Conservation (phyloP, 306 rosid genomes). For the Echinosophora koreensis region DNA sequence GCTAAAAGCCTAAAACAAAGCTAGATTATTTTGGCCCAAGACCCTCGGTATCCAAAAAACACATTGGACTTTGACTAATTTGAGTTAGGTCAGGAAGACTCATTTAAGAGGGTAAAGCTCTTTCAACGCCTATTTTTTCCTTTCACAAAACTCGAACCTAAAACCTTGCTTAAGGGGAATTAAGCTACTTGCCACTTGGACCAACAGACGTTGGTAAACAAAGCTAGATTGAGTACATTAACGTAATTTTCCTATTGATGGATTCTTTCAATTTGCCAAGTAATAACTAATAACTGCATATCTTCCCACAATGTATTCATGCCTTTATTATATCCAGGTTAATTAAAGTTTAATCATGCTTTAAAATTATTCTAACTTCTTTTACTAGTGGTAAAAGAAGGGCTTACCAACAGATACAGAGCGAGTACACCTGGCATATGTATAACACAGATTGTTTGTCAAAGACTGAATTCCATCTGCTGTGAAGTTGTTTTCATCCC, state of each 20-base stretch:
- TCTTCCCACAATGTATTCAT: not conserved
- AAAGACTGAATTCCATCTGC: conserved; percentile 88
- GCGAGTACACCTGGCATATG: conserved; percentile 97
- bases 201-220: not conserved
- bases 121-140: too few relatives aligned
- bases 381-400: not conserved
- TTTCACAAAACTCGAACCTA: too few relatives aligned
- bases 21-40: not conserved
- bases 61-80: too few relatives aligned
- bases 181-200: too few relatives aligned
- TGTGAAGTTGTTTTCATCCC: conserved; percentile 95
- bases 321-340: not conserved
- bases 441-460: conserved; percentile 91
- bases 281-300: conserved; percentile 7
- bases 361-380: not conserved
- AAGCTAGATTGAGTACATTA: not conserved
- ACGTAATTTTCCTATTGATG: not conserved
- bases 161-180: too few relatives aligned
- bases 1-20: not conserved
- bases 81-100: too few relatives aligned
- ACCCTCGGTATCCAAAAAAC: too few relatives aligned
- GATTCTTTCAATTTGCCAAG: not conserved
- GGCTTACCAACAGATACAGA: conserved; percentile 92
- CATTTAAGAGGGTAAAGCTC: too few relatives aligned
- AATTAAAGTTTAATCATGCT: not conserved